Evolutionary conservation across 164 flowering plant genomes (phyloP), one percentile per base, ranked within the genome.

Genomic region (Annona cherimola): DNA sequence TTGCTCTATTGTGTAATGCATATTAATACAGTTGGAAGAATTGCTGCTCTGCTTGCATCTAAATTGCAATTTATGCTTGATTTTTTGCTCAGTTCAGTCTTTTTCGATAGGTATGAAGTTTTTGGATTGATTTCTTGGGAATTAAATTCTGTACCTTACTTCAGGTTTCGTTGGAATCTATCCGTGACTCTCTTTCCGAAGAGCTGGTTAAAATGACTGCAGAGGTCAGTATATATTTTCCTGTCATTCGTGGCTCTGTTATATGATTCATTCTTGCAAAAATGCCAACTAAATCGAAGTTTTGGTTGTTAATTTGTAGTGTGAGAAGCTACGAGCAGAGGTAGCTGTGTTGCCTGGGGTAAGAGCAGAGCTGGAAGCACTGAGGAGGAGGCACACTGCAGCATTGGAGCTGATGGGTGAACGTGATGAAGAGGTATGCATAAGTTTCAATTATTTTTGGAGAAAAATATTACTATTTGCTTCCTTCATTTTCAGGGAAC

Each of bases 371-470:
- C 84, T 96, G 45, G 99, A 96, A 73, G 92, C 97, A 69, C 77
- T 96, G 19, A 89, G 98, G 72, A 79, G 90, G 78, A 87, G 99
- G 79, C 99, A 96, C 81, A 79, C 97, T 75, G 87, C 98, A 63
- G 99, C 98, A 3, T 74, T 96, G 76, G 99, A 96, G 84, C 87
- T 96, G 66, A 96, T 96, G 99, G 99, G 99, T 75, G 98, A 96
- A 84, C 99, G 98, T 76, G 98, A 96, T 80, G 99, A 96, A 80
- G 99, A 96, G 99, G 99, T 93, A 83, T 42, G 35, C 69, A 20
- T 46, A n/a, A 68, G 20, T 18, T 66, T 42, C 43, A 11, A 5
- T 42, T 26, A 20, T 63, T 35, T 9, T 35, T 63, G 8, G 14
- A 40, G 42, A 63, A 8, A 26, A n/a, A 63, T 63, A 11, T 40